A percentile compares a stretch with the other conserved stretches of the same genome.
These are phyloP conservation scores for Hymenoscyphus scutula DNA, from an alignment of 2,329 filamentous ascomycete species.

Conservation along the genomic window DNA sequence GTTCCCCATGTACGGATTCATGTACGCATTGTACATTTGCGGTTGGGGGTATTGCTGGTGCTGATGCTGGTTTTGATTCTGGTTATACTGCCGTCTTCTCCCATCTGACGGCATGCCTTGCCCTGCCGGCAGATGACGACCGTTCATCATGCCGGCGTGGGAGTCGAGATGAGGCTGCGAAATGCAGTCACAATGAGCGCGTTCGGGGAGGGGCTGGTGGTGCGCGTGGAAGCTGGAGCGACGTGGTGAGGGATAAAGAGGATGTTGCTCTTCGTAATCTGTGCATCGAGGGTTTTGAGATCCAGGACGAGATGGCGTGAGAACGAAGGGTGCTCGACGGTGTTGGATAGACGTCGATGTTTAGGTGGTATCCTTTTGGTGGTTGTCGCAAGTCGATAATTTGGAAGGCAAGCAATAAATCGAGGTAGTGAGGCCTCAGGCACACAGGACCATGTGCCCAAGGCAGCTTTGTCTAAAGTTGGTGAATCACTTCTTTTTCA, in stretches of 20 bases:
- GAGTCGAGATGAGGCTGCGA: constrained; percentile 31
- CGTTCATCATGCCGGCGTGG: constrained; percentile 75
- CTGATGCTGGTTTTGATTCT: constrained; percentile 37
- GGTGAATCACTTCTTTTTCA: too few relatives aligned
- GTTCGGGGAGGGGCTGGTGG: constrained; percentile 21
- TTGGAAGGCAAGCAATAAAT: background rate
- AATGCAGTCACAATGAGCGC: constrained; percentile 27
- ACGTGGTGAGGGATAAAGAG: background rate
- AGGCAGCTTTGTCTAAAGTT: too few relatives aligned
- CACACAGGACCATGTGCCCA: too few relatives aligned
- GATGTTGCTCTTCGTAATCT: background rate
- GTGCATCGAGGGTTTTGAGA: background rate
- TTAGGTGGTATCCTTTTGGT: background rate
- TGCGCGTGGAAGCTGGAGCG: background rate
- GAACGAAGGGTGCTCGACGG: background rate
- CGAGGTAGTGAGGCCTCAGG: too few relatives aligned
- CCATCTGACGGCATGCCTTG: constrained; percentile 47
- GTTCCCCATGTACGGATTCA: constrained; percentile 45
- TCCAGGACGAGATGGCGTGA: background rate
- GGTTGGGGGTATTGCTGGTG: constrained; percentile 42
- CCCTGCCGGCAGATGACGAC: constrained; percentile 74
- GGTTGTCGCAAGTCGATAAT: background rate
- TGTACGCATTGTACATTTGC: constrained; percentile 50
- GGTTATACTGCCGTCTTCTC: constrained; percentile 36
- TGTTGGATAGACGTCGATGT: background rate